Conservation (phyloP, 2,329 filamentous ascomycete species). For the Colletotrichum spaethianum region DNA sequence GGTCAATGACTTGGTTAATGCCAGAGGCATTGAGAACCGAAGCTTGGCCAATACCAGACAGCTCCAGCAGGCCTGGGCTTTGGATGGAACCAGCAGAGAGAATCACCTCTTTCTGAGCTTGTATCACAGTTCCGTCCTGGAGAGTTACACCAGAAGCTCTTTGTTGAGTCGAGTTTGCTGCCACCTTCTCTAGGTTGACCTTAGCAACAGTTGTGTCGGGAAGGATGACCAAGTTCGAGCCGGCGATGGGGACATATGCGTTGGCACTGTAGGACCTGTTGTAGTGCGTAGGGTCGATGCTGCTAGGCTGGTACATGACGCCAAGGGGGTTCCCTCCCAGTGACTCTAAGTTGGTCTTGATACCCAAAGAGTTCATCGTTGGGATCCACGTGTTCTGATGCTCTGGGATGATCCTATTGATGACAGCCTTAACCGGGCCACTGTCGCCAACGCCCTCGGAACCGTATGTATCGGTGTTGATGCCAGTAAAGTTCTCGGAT, state of each 20-base stretch:
- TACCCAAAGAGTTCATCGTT: conserved; percentile 60
- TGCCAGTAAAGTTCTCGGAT: conserved; percentile 49
- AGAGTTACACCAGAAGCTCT: conserved; percentile 46
- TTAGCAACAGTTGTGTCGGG: conserved; percentile 54
- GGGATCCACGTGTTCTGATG: conserved; percentile 61
- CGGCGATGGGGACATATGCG: conserved; percentile 58
- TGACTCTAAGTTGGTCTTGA: conserved; percentile 58
- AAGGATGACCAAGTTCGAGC: conserved; percentile 58
- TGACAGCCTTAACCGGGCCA: conserved; percentile 48
- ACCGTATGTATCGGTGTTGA: conserved; percentile 40
- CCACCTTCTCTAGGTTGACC: conserved; percentile 51
- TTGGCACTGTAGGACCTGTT: conserved; percentile 63
- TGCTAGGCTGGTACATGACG: conserved; percentile 64
- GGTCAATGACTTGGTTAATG: conserved; percentile 64
- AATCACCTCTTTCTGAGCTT: conserved; percentile 51
- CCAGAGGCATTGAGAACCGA: conserved; percentile 61
- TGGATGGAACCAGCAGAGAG: conserved; percentile 64
- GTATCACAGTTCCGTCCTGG: conserved; percentile 45
- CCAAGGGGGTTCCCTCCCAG: conserved; percentile 65
- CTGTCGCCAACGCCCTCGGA: conserved; percentile 42
- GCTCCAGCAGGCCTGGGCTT: conserved; percentile 69
- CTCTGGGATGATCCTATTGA: conserved; percentile 58
- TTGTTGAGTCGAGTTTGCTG: conserved; percentile 8
- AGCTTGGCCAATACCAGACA: conserved; percentile 68
- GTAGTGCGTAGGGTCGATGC: conserved; percentile 62